Conservation (phyloP, 2,329 filamentous ascomycete species). For the Ceratocystis diversiconidia region DNA sequence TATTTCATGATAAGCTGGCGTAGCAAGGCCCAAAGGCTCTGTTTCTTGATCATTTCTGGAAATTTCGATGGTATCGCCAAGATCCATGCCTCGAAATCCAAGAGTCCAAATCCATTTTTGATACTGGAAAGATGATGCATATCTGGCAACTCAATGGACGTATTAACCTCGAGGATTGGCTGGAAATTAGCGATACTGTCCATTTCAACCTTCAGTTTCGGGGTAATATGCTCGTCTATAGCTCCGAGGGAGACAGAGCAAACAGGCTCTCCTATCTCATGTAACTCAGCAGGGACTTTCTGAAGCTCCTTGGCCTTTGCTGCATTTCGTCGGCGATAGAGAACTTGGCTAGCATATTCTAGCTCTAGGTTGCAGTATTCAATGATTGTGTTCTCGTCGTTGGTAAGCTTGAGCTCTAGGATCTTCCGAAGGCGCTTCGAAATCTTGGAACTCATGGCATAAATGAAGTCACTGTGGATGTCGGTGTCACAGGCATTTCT, state of each 20-base stretch:
- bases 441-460: slow-evolving; percentile 33
- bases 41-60: background rate
- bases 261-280: background rate
- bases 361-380: background rate
- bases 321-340: background rate
- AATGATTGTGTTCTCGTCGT: background rate
- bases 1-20: slow-evolving; percentile 26
- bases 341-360: background rate
- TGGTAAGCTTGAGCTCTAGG: background rate
- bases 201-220: background rate
- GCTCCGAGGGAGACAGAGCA: background rate
- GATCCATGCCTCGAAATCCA: background rate
- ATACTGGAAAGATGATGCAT: background rate
- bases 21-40: slow-evolving; percentile 23
- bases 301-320: background rate
- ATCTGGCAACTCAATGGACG: background rate
- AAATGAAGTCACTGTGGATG: slow-evolving; percentile 24
- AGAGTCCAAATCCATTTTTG: background rate
- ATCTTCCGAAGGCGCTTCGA: slow-evolving; percentile 31
- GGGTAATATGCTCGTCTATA: background rate
- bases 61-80: background rate
- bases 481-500: slow-evolving; percentile 18
- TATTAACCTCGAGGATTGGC: background rate
- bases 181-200: background rate
- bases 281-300: background rate